Percentiles rank a stretch among this genome's conserved stretches.
Evolutionary conservation across 1,284 basidiomycete genomes (phyloP).

Genomic region (Sanguinoderma infundibulare): DNA sequence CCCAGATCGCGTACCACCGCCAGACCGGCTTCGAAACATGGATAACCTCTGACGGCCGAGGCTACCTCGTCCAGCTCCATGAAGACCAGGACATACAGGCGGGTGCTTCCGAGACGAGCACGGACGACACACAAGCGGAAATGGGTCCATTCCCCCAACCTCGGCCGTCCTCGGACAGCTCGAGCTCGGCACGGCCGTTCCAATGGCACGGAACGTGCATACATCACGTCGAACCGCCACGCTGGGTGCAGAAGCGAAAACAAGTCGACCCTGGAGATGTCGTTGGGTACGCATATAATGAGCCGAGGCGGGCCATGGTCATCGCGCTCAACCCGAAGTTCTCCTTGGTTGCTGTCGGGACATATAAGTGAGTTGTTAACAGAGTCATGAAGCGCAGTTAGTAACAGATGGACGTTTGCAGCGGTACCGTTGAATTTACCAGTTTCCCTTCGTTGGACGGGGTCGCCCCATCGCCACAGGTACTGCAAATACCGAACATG

Average conservation of each 20-base stretch:
- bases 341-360: conserved; percentile 86
- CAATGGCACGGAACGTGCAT: conserved; percentile 72
- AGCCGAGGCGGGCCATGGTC: conserved; percentile 66
- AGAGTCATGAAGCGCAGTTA: neutral
- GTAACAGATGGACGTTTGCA: conserved; percentile 30
- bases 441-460: conserved; percentile 68
- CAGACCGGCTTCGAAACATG: conserved; percentile 72
- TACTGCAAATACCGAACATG: conserved; percentile 59
- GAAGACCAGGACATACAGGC: conserved; percentile 25
- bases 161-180: conserved; percentile 26
- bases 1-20: conserved; percentile 60
- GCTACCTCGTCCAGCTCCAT: conserved; percentile 71
- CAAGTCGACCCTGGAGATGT: conserved; percentile 52
- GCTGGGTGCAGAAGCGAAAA: conserved; percentile 76
- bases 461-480: conserved; percentile 54
- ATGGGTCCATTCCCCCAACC: conserved; percentile 11
- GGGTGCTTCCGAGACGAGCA: conserved; percentile 23
- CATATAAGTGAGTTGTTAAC: conserved; percentile 63
- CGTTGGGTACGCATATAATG: conserved; percentile 51
- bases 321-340: conserved; percentile 85
- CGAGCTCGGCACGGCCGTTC: conserved; percentile 13
- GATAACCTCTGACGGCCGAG: conserved; percentile 82
- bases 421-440: conserved; percentile 65
- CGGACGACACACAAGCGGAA: conserved; percentile 13
- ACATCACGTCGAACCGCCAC: conserved; percentile 68